Base-by-base conservation (phyloP, 2,329 filamentous ascomycete genomes). In the Cytospora schulzeri region DNA sequence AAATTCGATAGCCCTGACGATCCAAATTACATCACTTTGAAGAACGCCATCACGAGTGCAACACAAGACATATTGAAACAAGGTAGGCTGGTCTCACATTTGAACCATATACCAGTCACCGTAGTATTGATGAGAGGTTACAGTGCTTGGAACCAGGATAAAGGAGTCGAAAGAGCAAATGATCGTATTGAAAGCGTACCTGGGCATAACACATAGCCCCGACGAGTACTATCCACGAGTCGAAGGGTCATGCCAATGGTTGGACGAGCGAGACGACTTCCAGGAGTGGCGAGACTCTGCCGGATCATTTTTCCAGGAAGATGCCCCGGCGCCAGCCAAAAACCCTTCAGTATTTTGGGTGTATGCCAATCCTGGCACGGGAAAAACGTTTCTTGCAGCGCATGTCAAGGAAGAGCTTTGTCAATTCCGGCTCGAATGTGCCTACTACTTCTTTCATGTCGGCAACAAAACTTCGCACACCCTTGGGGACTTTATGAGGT, bases 171-270 rank as follows among this genome's bases (percentile, higher is more conserved):
- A 51, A 24, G 54, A 60, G 15, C 65, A 70, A 19, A 35, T 69
- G 15, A 65, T 62, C 26, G 19, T 52, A 3, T 51, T 73, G 6
- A 62, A 66, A 58, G 63, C 55, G 28, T 70, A 62, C 52, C 63
- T 72, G 6, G 68, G 64, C 1, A 55, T 72, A 26, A 60, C 63
- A 19, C 64, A 70, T 31, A 54, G 66, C 11, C 70, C 69, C 33
- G 70, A 72, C 7, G 71, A 74, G 56, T 68, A 74, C 31, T 68
- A 74, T 28, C 60, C 68, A 17, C 57, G 61, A 19, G 60, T 70
- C n/a, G 69, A 73, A 15, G 73, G 73, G 8, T 73, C 74, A 0
- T 74, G 72, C 41, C 67, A 71, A 35, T 76, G 75, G 75, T 65
- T 75, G 38, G 60, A 70, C n/a, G 58, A 67, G 4, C 69, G 71